These are phyloP conservation scores for Pythium volutum DNA, from an alignment of 352 stramenopile species.

Conservation along the genomic window DNA sequence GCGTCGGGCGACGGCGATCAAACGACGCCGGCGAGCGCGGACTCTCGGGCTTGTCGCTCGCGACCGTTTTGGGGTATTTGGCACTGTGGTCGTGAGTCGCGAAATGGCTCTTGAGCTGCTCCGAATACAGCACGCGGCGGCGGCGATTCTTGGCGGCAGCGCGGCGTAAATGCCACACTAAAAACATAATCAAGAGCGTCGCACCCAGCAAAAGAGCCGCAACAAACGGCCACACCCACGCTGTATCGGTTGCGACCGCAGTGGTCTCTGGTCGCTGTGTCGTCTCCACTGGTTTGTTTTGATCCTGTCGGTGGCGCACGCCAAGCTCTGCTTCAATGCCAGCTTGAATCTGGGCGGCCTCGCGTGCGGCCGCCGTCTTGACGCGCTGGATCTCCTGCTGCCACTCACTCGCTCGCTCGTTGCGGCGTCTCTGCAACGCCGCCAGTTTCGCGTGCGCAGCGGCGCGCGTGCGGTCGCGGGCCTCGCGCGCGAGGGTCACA, in stretches of 20 bases:
- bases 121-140: slow-evolving; percentile 16
- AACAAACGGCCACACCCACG: slow-evolving; percentile 12
- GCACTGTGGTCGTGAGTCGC: not conserved
- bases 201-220: slow-evolving; percentile 1
- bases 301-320: too few species aligned
- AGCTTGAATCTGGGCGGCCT: not conserved
- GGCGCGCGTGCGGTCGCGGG: not conserved
- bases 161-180: not conserved
- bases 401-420: not conserved
- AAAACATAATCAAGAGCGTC: not conserved
- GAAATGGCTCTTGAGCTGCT: slow-evolving; percentile 6
- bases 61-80: not conserved
- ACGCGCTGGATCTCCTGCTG: slow-evolving; percentile 1
- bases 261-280: too few species aligned
- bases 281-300: too few species aligned
- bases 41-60: not conserved
- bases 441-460: not conserved
- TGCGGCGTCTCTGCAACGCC: not conserved
- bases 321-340: too few species aligned
- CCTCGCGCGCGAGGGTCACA: not conserved
- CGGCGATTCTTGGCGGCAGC: not conserved
- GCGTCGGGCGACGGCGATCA: not conserved
- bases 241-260: not conserved
- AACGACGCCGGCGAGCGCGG: not conserved
- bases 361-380: not conserved